A percentile compares a stretch with the other conserved stretches of the same genome.
Conservation (phyloP, 2,329 filamentous ascomycete species). For the Shiraia sp. region DNA sequence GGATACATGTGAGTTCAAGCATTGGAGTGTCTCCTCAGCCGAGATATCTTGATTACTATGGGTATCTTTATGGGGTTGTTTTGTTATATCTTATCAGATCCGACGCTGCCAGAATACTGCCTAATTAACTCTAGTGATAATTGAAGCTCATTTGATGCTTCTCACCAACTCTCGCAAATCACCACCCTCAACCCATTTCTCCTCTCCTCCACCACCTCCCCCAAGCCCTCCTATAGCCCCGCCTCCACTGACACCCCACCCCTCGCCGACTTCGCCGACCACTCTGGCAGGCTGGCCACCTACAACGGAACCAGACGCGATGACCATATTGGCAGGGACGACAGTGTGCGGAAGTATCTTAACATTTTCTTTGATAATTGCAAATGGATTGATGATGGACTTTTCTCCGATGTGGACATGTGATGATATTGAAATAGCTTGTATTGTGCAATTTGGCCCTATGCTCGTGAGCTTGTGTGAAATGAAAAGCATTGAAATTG, state of each 20-base stretch:
- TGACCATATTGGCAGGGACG: slow-evolving; percentile 84
- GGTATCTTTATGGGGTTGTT: too few relatives aligned
- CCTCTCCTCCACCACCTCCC: slow-evolving; percentile 46
- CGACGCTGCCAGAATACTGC: not conserved
- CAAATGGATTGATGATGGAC: slow-evolving; percentile 80
- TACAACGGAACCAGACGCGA: slow-evolving; percentile 91
- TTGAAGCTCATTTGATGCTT: slow-evolving; percentile 43
- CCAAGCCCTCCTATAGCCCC: slow-evolving; percentile 39
- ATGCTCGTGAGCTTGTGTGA: not conserved
- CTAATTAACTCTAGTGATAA: not conserved
- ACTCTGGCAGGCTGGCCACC: slow-evolving; percentile 58
- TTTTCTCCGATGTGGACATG: slow-evolving; percentile 84
- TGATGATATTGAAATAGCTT: slow-evolving; percentile 79
- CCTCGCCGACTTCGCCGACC: slow-evolving; percentile 54
- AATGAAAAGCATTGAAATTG: not conserved
- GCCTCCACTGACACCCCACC: slow-evolving; percentile 53
- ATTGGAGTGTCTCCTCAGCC: too few relatives aligned
- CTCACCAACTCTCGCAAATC: slow-evolving; percentile 54
- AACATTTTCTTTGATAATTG: slow-evolving; percentile 91
- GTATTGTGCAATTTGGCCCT: slow-evolving; percentile 66
- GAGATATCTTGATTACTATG: too few relatives aligned
- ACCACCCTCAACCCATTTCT: slow-evolving; percentile 55
- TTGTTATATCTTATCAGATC: too few relatives aligned
- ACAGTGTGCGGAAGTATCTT: slow-evolving; percentile 83
- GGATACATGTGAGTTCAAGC: too few relatives aligned